These are phyloP conservation scores for Leishmania tarentolae DNA, from an alignment of 208 protist genomes.

Conservation along the genomic window DNA sequence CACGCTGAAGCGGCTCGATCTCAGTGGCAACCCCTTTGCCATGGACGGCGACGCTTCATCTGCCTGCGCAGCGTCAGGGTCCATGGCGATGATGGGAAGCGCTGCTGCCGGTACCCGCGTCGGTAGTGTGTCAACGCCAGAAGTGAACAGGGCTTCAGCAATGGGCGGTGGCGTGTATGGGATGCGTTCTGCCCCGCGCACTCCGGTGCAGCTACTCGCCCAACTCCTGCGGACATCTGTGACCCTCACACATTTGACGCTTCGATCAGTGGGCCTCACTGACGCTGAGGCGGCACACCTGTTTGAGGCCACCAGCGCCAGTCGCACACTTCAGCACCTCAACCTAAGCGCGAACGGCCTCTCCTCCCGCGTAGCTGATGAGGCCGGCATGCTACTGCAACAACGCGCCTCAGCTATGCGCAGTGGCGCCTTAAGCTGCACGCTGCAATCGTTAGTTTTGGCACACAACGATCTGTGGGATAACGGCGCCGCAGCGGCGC, in stretches of 20 bases:
- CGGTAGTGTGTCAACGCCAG: background rate
- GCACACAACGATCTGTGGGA: slow-evolving; percentile 72
- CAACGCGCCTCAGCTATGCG: slow-evolving; percentile 32
- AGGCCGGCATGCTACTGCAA: slow-evolving; percentile 58
- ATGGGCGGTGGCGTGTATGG: slow-evolving; percentile 2
- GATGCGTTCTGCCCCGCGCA: slow-evolving; percentile 13
- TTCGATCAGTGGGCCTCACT: slow-evolving; percentile 61
- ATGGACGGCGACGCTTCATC: background rate
- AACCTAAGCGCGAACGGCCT: slow-evolving; percentile 80
- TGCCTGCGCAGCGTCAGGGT: background rate
- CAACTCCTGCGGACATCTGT: slow-evolving; percentile 60
- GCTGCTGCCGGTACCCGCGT: background rate
- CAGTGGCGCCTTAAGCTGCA: slow-evolving; percentile 33
- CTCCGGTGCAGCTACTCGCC: slow-evolving; percentile 67
- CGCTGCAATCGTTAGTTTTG: slow-evolving; percentile 60
- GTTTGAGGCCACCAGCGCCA: slow-evolving; percentile 53
- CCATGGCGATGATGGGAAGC: background rate
- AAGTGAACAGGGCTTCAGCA: background rate
- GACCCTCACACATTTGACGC: slow-evolving; percentile 54
- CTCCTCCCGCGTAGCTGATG: slow-evolving; percentile 53
- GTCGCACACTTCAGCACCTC: slow-evolving; percentile 51
- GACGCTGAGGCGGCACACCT: slow-evolving; percentile 52
- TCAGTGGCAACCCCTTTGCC: slow-evolving; percentile 70
- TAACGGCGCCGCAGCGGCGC: slow-evolving; percentile 6
- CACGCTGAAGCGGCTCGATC: slow-evolving; percentile 69